phyloP scores from a whole-genome alignment of 352 stramenopile species.

The Phytophthora pistaciae region DNA sequence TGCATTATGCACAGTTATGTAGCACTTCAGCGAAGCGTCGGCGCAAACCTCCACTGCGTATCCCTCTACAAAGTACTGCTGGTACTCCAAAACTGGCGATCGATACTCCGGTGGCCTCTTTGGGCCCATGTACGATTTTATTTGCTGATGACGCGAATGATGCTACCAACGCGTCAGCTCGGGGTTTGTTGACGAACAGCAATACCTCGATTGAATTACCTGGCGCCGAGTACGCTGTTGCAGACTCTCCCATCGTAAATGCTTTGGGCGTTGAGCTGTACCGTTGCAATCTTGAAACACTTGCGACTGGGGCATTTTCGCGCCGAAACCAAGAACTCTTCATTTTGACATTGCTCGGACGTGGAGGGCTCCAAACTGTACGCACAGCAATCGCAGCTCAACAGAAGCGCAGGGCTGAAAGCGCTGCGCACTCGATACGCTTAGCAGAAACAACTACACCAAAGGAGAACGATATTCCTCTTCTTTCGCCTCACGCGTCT shows the following conservation, averaged over 20 bases:
- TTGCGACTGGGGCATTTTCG: background rate
- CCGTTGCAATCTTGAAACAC: conserved; percentile 7
- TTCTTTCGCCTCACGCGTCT: background rate
- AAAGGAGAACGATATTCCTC: conserved; percentile 4
- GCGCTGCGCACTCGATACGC: conserved; percentile 33
- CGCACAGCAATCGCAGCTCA: conserved; percentile 37
- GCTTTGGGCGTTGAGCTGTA: conserved; percentile 43
- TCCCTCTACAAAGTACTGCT: conserved; percentile 7
- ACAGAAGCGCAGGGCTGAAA: conserved; percentile 35
- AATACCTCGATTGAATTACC: background rate
- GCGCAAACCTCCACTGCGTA: background rate
- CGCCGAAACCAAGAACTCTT: conserved; percentile 38
- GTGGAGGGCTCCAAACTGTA: conserved; percentile 38
- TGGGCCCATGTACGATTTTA: conserved; percentile 47
- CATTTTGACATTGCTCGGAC: conserved; percentile 39
- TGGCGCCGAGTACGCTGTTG: conserved; percentile 42
- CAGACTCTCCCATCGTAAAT: conserved; percentile 50
- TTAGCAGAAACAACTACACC: conserved; percentile 23
- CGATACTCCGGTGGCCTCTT: conserved; percentile 48
- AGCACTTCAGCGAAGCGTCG: conserved; percentile 31
- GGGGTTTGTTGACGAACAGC: background rate
- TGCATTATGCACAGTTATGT: conserved; percentile 59
- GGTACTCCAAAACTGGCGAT: conserved; percentile 33
- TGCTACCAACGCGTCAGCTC: background rate
- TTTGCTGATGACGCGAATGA: conserved; percentile 30